Evolutionary conservation across 768 basidiomycete genomes (phyloP), one percentile per base, ranked within the genome.

Genomic region (Nevesoporus exiguus): DNA sequence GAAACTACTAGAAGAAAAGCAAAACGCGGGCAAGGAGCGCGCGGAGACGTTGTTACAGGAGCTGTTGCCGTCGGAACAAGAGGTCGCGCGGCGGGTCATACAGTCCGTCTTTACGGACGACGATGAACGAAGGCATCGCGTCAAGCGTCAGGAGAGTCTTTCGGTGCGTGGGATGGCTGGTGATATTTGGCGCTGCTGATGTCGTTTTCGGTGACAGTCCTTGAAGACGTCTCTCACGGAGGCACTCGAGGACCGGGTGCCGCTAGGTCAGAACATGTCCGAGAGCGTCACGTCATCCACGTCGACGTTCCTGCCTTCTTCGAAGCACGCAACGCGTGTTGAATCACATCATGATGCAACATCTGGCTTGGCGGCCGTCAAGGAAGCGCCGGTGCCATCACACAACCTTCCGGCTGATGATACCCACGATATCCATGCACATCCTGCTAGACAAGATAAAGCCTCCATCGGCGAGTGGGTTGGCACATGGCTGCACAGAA

Each of bases 401-500:
- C 57, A 9, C 15, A 41, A 53, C 8, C 7, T 30, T 17, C 36
- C 43, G n/a, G 17, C 15, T 22, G 55, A 56, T 19, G 47, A 56
- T 53, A 44, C 52, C 42, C 57, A 57, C 44, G 53, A 59, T 47
- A 33, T 29, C 48, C 58, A 58, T 36, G 7, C 25, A 14, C 61
- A 52, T 30, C 54, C 43, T 15, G 44, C 61, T 24, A 72, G 66
- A 47, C 63, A 62, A 3, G 77, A 79, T 21, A 69, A 61, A 50
- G 61, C 71, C 9, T 68, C 66, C 3, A 61, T 88, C 44, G 82
- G 85, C 19, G 84, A 86, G 45, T 91, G 89, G 89, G 81, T 90
- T 77, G 87, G 88, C 0, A 82, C 80, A 0, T 88, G 82, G 84
- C 85, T 87, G 77, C 75, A 72, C 17, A 84, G 84, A 65, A 76